A percentile compares a stretch with the other conserved stretches of the same genome.
These are phyloP conservation scores for Claviceps sp. DNA, from an alignment of 2,329 filamentous ascomycete genomes.

Conservation along the genomic window DNA sequence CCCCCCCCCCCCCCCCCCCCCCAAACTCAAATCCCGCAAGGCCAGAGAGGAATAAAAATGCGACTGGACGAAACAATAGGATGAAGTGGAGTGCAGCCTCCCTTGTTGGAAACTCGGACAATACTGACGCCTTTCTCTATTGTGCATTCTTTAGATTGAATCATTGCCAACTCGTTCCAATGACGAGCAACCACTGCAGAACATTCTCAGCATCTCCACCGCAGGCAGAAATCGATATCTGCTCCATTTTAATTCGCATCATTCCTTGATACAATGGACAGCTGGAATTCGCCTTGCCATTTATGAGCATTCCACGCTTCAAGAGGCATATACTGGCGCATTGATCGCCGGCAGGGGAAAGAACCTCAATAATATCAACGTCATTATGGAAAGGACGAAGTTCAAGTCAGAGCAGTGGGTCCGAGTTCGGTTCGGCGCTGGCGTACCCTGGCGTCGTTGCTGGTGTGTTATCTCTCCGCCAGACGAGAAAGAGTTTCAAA, in stretches of 20 bases:
- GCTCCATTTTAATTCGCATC: slow-evolving; percentile 88
- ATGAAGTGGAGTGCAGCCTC: background rate
- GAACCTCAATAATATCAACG: slow-evolving; percentile 72
- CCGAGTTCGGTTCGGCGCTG: slow-evolving; percentile 85
- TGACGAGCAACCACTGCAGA: slow-evolving; percentile 71
- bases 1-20: background rate
- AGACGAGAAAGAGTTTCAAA: slow-evolving; percentile 82
- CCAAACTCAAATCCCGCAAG: background rate
- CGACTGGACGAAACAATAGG: background rate
- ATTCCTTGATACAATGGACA: slow-evolving; percentile 91
- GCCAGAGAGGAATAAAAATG: background rate
- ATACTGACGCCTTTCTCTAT: background rate
- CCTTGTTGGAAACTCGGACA: background rate
- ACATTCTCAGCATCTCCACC: slow-evolving; percentile 90
- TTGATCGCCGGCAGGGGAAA: slow-evolving; percentile 92
- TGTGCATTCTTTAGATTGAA: slow-evolving; percentile 48
- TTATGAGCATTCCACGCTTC: slow-evolving; percentile 83
- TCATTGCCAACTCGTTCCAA: slow-evolving; percentile 72
- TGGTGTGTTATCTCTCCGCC: slow-evolving; percentile 93
- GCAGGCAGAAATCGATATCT: slow-evolving; percentile 92
- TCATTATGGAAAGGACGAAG: slow-evolving; percentile 71
- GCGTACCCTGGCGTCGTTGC: slow-evolving; percentile 89
- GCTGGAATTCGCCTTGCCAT: slow-evolving; percentile 86
- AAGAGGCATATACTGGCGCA: slow-evolving; percentile 93
- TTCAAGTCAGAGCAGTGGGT: slow-evolving; percentile 85